A percentile compares a stretch with the other conserved stretches of the same genome.
Conservation (phyloP, 768 basidiomycete genomes). For the Tylopilus sp. region DNA sequence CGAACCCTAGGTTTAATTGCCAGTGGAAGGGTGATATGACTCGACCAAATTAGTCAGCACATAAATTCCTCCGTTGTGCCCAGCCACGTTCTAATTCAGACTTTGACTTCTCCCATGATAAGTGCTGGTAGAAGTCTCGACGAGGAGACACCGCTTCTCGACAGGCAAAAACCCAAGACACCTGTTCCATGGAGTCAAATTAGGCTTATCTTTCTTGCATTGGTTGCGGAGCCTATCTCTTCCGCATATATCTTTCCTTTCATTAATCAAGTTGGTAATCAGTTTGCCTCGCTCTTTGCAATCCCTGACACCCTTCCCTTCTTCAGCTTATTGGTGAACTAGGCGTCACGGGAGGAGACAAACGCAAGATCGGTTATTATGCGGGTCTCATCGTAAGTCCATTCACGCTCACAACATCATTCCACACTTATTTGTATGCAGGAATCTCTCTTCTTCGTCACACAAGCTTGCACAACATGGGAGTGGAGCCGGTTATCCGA, state of each 20-base stretch:
- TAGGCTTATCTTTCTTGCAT: constrained; percentile 43
- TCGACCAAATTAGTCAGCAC: neutral
- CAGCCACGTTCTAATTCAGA: no score
- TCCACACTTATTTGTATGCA: constrained; percentile 18
- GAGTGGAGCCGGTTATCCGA: constrained; percentile 67
- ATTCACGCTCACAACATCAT: neutral
- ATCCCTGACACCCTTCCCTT: neutral
- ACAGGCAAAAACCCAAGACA: constrained; percentile 32
- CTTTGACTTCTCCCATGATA: neutral
- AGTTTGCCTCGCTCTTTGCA: neutral
- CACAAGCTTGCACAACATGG: constrained; percentile 55
- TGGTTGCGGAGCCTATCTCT: constrained; percentile 53
- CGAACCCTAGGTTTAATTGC: no score
- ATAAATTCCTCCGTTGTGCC: no score
- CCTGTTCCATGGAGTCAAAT: constrained; percentile 54
- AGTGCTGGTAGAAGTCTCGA: constrained; percentile 32
- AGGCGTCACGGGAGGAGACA: constrained; percentile 24
- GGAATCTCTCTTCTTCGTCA: constrained; percentile 61
- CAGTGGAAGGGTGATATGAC: no score
- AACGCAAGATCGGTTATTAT: constrained; percentile 65
- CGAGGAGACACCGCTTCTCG: constrained; percentile 43
- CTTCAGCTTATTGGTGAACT: constrained; percentile 45
- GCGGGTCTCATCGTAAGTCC: constrained; percentile 24
- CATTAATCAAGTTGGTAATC: constrained; percentile 48
- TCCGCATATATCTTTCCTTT: constrained; percentile 58